These are phyloP conservation scores for Yamadazyma phyllophila DNA, from an alignment of 805 yeast species.

Conservation along the genomic window DNA sequence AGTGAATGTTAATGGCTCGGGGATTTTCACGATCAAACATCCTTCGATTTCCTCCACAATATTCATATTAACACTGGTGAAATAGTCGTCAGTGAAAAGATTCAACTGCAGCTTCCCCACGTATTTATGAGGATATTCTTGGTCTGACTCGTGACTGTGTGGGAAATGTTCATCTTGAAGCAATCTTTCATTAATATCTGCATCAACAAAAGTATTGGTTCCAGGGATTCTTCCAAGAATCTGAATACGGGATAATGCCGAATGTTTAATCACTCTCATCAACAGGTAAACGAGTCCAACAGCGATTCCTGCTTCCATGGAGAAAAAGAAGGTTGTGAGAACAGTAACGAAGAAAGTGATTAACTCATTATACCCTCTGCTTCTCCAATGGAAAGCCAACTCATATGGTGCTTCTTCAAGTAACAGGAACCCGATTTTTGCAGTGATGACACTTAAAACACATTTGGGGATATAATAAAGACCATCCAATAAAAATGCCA, in stretches of 20 bases:
- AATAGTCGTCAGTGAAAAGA: slow-evolving; percentile 34
- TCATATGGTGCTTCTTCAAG: slow-evolving; percentile 86
- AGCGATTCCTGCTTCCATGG: slow-evolving; percentile 86
- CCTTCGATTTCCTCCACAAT: slow-evolving; percentile 45
- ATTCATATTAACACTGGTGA: slow-evolving; percentile 33
- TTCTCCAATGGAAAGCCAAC: slow-evolving; percentile 64
- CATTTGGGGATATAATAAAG: slow-evolving; percentile 78
- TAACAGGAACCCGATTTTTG: slow-evolving; percentile 60
- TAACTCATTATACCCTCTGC: slow-evolving; percentile 76
- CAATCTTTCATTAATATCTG: slow-evolving; percentile 26
- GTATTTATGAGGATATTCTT: background rate
- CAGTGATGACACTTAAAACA: slow-evolving; percentile 74
- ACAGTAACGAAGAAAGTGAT: slow-evolving; percentile 44
- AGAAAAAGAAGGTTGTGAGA: slow-evolving; percentile 42
- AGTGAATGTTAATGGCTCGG: slow-evolving; percentile 44
- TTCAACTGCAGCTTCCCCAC: slow-evolving; percentile 22
- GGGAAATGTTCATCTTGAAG: background rate
- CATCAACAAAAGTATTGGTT: slow-evolving; percentile 40
- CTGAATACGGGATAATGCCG: slow-evolving; percentile 43
- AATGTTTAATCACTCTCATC: slow-evolving; percentile 56
- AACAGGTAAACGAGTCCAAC: slow-evolving; percentile 83
- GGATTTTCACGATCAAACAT: slow-evolving; percentile 41
- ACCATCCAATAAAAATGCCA: slow-evolving; percentile 55
- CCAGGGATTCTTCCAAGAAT: slow-evolving; percentile 44
- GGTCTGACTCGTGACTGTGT: background rate